Percentiles rank a stretch among this genome's conserved stretches.
Conservation (phyloP, 208 protist genomes). For the Leishmania aethiopica region DNA sequence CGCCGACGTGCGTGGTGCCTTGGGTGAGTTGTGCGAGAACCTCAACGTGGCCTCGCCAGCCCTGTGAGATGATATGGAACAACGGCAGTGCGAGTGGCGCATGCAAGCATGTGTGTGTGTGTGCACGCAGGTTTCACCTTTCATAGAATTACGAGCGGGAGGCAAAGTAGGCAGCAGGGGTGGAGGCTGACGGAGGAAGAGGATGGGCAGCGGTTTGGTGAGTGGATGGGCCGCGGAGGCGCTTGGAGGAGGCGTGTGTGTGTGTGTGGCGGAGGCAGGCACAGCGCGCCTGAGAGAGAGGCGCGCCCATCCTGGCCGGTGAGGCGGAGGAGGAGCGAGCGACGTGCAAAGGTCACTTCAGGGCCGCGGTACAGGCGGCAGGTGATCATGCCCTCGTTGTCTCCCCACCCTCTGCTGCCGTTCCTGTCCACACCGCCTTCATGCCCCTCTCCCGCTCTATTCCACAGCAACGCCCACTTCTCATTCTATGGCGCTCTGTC, state of each 20-base stretch:
- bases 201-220: not conserved
- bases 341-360: not conserved
- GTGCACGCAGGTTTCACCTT: not conserved
- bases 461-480: not conserved
- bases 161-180: not conserved
- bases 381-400: not conserved
- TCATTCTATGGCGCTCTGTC: not conserved
- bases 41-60: slow-evolving; percentile 76
- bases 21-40: slow-evolving; percentile 60
- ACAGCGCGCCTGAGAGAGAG: not conserved
- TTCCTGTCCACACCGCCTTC: not conserved
- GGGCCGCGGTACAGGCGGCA: not conserved
- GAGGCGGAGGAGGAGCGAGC: not conserved
- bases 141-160: not conserved
- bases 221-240: not conserved
- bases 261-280: not conserved
- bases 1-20: slow-evolving; percentile 63
- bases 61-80: slow-evolving; percentile 21
- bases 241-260: not conserved
- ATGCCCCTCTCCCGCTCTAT: not conserved
- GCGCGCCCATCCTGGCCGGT: not conserved
- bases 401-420: not conserved
- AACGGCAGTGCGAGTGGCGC: not conserved
- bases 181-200: not conserved
- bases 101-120: not conserved